Base-by-base conservation (phyloP, 768 basidiomycete species). In the Tephrocybe sp. region DNA sequence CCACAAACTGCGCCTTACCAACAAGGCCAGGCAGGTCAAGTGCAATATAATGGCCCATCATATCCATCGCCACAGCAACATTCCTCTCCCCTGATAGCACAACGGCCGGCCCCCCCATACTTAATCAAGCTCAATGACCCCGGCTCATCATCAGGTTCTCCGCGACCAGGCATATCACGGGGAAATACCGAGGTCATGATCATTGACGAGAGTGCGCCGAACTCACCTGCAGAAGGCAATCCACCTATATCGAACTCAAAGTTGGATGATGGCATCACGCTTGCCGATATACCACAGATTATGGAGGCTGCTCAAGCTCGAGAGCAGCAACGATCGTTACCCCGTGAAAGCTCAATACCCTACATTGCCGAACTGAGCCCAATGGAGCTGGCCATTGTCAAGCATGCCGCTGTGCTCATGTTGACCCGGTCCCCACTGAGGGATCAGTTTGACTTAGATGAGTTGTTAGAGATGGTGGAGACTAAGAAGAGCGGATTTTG, bases 401-500 rank as follows among this genome's bases (percentile, higher is more conserved):
- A 93, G 69, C 91, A 98, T 66, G 87, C 85, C 49, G 93, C 95
- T 2, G 83, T 98, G 2, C 75, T 95, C 5, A 80, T 84, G 7
- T 74, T 99, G 40, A 82, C 84, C 54, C 79, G 86, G 57, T 91
- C 88, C 3, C 83, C 88, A 9, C 69, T 98, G 25, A 83, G 79
- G 57, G 90, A 93, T 54, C 81, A 88, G 46, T 84, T 93, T 50
- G 93, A 96, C 58, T 63, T 98, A 58, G 97, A 98, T 54, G 97
- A 99, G 65, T 76, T 98, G 47, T 67, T 98, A 58, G 96, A 98
- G 70, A 75, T 97, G 66, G 83, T 99, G 24, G 95, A 98, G 67
- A 76, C 76, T 18, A 91, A 96, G 78, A 98, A 96, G 77, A 86
- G 83, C 54, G 89, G 88, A 17, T 97, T 97, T 71, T 99, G 94